Evolutionary conservation across 108 stramenopile species (phyloP).

Genomic region (Seminavis robusta): DNA sequence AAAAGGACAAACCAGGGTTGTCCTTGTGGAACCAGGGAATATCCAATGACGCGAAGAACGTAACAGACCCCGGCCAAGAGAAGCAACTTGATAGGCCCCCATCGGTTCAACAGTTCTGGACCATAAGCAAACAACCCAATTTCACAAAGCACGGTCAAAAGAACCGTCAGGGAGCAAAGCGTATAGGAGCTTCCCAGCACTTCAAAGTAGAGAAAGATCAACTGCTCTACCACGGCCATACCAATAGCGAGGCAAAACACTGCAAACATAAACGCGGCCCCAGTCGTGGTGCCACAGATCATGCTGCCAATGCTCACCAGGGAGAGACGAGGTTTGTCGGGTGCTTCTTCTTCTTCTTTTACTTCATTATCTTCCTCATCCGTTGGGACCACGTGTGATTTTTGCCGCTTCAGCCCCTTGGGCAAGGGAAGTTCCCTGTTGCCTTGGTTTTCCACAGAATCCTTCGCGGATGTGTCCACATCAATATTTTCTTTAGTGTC

Average conservation of each 20-base stretch:
- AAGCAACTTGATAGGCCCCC: conserved; percentile 36
- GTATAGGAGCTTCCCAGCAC: conserved; percentile 40
- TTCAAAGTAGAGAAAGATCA: conserved; percentile 65
- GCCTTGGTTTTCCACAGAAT: too few relatives aligned
- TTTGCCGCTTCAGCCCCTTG: too few relatives aligned
- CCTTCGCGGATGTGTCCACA: too few relatives aligned
- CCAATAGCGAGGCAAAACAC: conserved; percentile 43
- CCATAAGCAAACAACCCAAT: conserved; percentile 62
- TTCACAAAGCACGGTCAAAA: conserved; percentile 63
- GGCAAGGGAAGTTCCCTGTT: too few relatives aligned
- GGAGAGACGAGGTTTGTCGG: too few relatives aligned
- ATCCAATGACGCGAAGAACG: conserved; percentile 54
- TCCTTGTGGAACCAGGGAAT: conserved; percentile 46
- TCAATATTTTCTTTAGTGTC: too few relatives aligned
- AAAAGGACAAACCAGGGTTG: conserved; percentile 33
- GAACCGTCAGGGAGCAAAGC: conserved; percentile 46
- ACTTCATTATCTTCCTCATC: too few relatives aligned
- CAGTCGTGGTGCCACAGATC: background rate
- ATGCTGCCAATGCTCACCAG: too few relatives aligned
- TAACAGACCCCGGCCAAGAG: conserved; percentile 44
- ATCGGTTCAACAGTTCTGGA: conserved; percentile 29
- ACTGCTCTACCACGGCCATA: conserved; percentile 44
- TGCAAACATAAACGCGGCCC: conserved; percentile 15
- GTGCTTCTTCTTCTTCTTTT: too few relatives aligned
- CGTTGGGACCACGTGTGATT: too few relatives aligned